Percentiles rank a stretch among this genome's conserved stretches.
These are phyloP conservation scores for Leccinum colubrinum DNA, from an alignment of 1,284 basidiomycete species.

Conservation along the genomic window DNA sequence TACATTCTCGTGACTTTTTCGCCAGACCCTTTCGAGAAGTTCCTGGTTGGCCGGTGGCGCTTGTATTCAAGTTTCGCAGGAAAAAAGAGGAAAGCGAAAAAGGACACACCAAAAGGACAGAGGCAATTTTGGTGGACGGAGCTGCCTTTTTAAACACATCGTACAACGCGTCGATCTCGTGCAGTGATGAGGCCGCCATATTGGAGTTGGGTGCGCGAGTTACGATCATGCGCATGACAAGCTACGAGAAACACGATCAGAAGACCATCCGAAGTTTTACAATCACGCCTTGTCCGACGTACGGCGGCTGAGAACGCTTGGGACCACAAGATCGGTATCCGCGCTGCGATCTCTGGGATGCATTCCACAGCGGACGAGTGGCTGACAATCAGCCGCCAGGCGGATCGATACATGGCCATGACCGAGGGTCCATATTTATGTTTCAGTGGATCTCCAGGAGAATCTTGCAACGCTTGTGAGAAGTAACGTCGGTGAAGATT, in stretches of 20 bases:
- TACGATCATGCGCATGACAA: constrained; percentile 66
- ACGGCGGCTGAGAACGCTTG: constrained; percentile 61
- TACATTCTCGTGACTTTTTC: constrained; percentile 50
- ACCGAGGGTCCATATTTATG: constrained; percentile 68
- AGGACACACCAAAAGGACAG: constrained; percentile 47
- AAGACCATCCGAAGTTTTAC: background rate
- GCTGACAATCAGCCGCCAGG: constrained; percentile 58
- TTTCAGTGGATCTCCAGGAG: constrained; percentile 51
- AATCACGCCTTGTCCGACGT: constrained; percentile 26
- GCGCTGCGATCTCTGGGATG: constrained; percentile 40
- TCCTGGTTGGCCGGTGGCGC: constrained; percentile 34
- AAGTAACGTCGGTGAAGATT: constrained; percentile 70
- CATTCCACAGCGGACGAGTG: constrained; percentile 41
- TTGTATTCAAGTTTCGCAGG: background rate
- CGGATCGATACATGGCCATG: constrained; percentile 66
- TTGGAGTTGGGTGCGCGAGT: constrained; percentile 56
- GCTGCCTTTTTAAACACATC: constrained; percentile 54
- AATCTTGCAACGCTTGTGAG: constrained; percentile 60
- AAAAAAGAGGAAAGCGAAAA: background rate
- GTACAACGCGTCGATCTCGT: constrained; percentile 53
- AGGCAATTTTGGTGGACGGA: constrained; percentile 44
- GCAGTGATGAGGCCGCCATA: constrained; percentile 51
- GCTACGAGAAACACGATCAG: constrained; percentile 37
- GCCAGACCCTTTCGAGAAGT: constrained; percentile 47
- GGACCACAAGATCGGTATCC: constrained; percentile 58